phyloP scores from a whole-genome alignment of 495 filamentous ascomycete species.

The Haplographium delicatum region DNA sequence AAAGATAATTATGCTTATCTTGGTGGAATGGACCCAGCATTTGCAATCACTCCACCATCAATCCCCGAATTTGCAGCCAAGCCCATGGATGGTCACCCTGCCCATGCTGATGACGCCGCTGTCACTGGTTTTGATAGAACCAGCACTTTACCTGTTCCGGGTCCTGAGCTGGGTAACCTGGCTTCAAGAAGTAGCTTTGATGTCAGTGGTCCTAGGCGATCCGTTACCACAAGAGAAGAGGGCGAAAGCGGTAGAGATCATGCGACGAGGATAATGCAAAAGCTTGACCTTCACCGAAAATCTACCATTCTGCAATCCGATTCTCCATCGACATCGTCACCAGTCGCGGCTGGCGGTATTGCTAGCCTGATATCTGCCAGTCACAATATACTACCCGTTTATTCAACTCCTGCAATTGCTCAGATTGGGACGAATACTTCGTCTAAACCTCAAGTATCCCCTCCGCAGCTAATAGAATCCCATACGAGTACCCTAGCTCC shows the following conservation, averaged over 20 bases:
- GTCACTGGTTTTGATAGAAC: conserved; percentile 49
- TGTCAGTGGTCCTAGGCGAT: conserved; percentile 45
- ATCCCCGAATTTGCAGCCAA: conserved; percentile 86
- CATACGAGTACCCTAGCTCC: conserved; percentile 66
- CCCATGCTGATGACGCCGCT: conserved; percentile 50
- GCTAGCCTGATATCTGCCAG: conserved; percentile 83
- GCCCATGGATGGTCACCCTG: conserved; percentile 59
- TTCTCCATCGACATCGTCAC: conserved; percentile 7
- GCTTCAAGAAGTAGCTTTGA: conserved; percentile 68
- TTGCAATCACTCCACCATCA: conserved; percentile 82
- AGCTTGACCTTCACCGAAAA: conserved; percentile 84
- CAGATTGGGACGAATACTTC: conserved; percentile 21
- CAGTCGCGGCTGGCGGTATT: conserved; percentile 58
- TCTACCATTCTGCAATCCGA: conserved; percentile 39
- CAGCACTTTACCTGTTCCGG: conserved; percentile 62
- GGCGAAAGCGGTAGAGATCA: conserved; percentile 67
- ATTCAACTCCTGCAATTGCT: conserved; percentile 30
- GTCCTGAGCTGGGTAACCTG: conserved; percentile 45
- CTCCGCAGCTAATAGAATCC: conserved; percentile 12
- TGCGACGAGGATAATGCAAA: conserved; percentile 83
- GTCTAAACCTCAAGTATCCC: conserved; percentile 10
- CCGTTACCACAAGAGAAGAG: conserved; percentile 49
- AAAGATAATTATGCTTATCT: conserved; percentile 50
- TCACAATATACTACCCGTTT: conserved; percentile 66
- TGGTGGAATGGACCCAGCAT: conserved; percentile 72